Evolutionary conservation across 2,329 filamentous ascomycete genomes (phyloP).

Genomic region (Trichoderma polysporum): DNA sequence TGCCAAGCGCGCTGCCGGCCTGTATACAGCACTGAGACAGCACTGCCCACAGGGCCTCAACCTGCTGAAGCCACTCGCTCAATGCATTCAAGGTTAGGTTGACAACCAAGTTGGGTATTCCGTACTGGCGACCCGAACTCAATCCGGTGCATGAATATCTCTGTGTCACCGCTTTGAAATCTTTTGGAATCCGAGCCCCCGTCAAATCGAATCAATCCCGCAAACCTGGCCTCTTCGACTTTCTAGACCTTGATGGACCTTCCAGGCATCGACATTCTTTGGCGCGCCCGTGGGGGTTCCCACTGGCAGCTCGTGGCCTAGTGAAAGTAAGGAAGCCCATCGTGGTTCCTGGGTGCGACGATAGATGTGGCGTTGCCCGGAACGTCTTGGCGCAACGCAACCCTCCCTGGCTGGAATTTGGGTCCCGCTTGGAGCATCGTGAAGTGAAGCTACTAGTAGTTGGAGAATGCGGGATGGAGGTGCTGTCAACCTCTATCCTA

Average conservation of each 20-base stretch:
- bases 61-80: background rate
- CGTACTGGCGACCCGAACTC: background rate
- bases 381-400: constrained; percentile 17
- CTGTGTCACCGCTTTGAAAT: constrained; percentile 2
- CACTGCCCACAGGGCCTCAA: background rate
- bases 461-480: constrained; percentile 12
- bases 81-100: too few species aligned
- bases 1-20: background rate
- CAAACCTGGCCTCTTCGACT: background rate
- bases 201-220: background rate
- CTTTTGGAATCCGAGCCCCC: background rate
- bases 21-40: background rate
- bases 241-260: constrained; percentile 12
- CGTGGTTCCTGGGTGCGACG: constrained; percentile 16
- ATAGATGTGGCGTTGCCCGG: constrained; percentile 23
- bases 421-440: constrained; percentile 5
- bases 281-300: constrained; percentile 6
- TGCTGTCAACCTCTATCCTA: background rate
- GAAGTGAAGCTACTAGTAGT: background rate
- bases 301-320: background rate
- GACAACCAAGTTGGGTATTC: background rate
- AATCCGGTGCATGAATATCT: background rate
- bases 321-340: background rate
- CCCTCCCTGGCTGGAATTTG: background rate
- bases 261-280: constrained; percentile 13